Percentiles rank a stretch among this genome's conserved stretches.
Evolutionary conservation across 2,329 filamentous ascomycete genomes (phyloP).

Genomic region (Trichoderma endophyticum): DNA sequence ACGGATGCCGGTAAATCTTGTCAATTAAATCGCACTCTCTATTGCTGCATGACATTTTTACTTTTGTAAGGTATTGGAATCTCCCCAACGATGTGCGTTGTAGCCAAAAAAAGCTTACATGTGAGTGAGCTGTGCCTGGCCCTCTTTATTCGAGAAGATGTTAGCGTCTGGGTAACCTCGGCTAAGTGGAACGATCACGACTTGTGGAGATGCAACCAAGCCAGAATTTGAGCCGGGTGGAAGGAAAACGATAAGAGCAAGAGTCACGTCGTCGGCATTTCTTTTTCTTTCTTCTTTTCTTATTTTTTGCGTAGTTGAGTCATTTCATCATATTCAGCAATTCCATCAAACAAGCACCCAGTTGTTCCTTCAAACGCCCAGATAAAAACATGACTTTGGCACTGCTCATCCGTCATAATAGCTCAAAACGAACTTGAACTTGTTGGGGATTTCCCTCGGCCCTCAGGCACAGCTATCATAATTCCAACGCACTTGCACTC

Average conservation of each 20-base stretch:
- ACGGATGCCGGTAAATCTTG: no score
- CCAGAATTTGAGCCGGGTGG: background rate
- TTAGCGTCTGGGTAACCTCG: slow-evolving; percentile 17
- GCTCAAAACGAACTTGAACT: background rate
- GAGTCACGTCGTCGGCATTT: background rate
- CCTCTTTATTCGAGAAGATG: background rate
- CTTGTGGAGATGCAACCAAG: slow-evolving; percentile 17
- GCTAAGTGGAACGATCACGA: slow-evolving; percentile 12
- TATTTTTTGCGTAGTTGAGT: background rate
- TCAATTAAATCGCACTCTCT: no score
- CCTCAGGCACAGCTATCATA: background rate
- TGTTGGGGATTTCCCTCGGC: background rate
- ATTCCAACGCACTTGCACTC: background rate
- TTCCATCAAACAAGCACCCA: slow-evolving; percentile 8
- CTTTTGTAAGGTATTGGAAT: background rate
- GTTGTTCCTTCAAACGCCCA: slow-evolving; percentile 14
- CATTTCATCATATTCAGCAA: slow-evolving; percentile 19
- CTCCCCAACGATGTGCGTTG: background rate
- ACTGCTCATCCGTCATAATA: slow-evolving; percentile 13
- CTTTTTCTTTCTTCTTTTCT: background rate
- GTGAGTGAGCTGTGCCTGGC: background rate
- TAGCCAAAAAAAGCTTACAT: background rate
- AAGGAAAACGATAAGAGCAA: background rate
- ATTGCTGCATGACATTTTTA: no score
- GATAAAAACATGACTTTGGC: slow-evolving; percentile 2